Conservation (phyloP, 1,284 basidiomycete genomes). For the Ceratobasidium sp. region DNA sequence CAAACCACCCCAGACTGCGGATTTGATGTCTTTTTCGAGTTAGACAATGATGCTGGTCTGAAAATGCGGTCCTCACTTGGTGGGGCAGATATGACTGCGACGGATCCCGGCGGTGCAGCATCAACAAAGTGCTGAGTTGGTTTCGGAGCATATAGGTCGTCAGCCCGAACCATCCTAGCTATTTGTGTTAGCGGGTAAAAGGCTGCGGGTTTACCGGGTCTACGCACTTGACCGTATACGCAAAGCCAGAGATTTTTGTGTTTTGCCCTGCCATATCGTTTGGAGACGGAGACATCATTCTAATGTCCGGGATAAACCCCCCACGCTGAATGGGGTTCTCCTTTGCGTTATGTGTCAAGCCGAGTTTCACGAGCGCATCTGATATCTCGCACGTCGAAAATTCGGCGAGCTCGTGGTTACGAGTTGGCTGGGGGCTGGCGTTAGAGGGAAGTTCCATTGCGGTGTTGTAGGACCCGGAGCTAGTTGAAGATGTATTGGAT, state of each 20-base stretch:
- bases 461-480: slow-evolving; percentile 2
- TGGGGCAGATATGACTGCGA: slow-evolving; percentile 83
- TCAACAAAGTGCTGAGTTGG: slow-evolving; percentile 85
- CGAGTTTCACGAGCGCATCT: slow-evolving; percentile 89
- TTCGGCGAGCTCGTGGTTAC: slow-evolving; percentile 18
- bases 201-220: slow-evolving; percentile 41
- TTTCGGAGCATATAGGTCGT: slow-evolving; percentile 70
- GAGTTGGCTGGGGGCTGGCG: slow-evolving; percentile 9
- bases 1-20: slow-evolving; percentile 90
- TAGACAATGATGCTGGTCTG: too few relatives aligned
- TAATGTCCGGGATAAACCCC: slow-evolving; percentile 84
- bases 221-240: slow-evolving; percentile 78
- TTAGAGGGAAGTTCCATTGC: slow-evolving; percentile 8
- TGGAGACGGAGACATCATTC: slow-evolving; percentile 59
- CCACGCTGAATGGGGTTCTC: slow-evolving; percentile 62
- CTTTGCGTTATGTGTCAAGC: slow-evolving; percentile 45
- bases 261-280: slow-evolving; percentile 53
- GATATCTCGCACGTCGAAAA: slow-evolving; percentile 83
- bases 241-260: slow-evolving; percentile 68
- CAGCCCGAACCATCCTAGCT: slow-evolving; percentile 68
- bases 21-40: slow-evolving; percentile 65
- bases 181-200: background rate
- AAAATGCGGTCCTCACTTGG: slow-evolving; percentile 58
- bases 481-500: slow-evolving; percentile 7
- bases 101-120: slow-evolving; percentile 66